A percentile compares a stretch with the other conserved stretches of the same genome.
phyloP scores from a whole-genome alignment of 2,329 filamentous ascomycete species.

The Aspergillus intermedius region DNA sequence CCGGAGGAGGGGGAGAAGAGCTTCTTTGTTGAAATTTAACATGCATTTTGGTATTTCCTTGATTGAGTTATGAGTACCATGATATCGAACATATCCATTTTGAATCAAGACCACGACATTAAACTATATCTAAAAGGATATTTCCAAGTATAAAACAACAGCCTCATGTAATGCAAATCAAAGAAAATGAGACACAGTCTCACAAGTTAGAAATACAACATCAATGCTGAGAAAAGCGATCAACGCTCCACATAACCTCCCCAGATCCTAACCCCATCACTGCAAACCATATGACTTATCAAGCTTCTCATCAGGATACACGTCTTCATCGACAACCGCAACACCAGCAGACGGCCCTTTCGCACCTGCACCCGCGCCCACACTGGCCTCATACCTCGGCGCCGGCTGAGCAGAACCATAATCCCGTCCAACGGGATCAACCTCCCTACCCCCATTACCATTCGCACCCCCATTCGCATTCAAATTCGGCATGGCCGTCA shows the following conservation, averaged over 20 bases:
- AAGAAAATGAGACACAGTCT: no score
- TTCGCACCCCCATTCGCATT: conserved; percentile 7
- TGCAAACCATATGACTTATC: neutral
- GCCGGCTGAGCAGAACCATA: conserved; percentile 9
- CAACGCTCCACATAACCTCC: neutral
- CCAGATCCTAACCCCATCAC: neutral
- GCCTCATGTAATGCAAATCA: no score
- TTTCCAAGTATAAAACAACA: no score
- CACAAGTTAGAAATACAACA: neutral
- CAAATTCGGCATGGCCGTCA: conserved; percentile 24
- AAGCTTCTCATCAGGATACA: conserved; percentile 36
- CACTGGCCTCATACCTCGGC: conserved; percentile 21
- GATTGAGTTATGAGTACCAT: neutral
- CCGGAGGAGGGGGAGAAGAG: conserved; percentile 48
- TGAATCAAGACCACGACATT: neutral
- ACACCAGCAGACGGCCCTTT: neutral
- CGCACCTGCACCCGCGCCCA: conserved; percentile 8
- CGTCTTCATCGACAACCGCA: conserved; percentile 2
- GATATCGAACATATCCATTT: neutral
- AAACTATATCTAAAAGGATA: no score
- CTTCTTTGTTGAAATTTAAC: conserved; percentile 39
- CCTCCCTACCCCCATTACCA: no score
- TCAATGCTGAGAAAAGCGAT: neutral
- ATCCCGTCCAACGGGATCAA: no score
- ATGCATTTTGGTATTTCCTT: no score